Percentiles rank a stretch among this genome's conserved stretches.
Evolutionary conservation across 768 basidiomycete species (phyloP).

Genomic region (Pulveroboletus sp.): DNA sequence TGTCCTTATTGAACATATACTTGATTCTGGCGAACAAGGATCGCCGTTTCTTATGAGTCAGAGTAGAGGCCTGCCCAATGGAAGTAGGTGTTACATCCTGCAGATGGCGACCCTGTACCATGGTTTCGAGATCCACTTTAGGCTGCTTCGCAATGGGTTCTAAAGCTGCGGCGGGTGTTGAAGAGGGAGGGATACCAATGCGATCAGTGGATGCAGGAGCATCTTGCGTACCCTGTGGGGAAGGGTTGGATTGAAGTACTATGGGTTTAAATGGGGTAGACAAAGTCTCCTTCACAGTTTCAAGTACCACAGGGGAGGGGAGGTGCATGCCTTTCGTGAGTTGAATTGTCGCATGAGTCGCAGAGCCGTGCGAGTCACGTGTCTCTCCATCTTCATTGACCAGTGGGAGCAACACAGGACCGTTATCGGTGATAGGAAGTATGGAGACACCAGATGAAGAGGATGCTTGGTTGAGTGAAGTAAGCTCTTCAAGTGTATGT

Average conservation of each 20-base stretch:
- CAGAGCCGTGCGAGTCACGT: slow-evolving; percentile 7
- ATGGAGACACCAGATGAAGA: slow-evolving; percentile 22
- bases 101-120: background rate
- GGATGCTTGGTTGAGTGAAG: slow-evolving; percentile 1
- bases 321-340: background rate
- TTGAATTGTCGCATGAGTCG: slow-evolving; percentile 21
- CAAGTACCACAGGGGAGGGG: background rate
- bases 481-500: background rate
- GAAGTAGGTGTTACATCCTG: slow-evolving; percentile 1
- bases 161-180: too few relatives aligned
- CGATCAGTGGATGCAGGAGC: background rate
- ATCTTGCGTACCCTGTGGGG: background rate
- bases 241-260: background rate
- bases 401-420: slow-evolving; percentile 7
- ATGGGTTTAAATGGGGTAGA: background rate
- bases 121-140: background rate
- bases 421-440: slow-evolving; percentile 38
- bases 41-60: slow-evolving; percentile 43
- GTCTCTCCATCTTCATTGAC: slow-evolving; percentile 10
- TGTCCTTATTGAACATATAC: slow-evolving; percentile 48
- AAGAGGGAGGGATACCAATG: background rate
- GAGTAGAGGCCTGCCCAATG: slow-evolving; percentile 14
- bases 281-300: background rate
- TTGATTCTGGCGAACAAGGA: slow-evolving; percentile 54
- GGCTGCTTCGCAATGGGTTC: background rate